Conservation (phyloP, 106 monocot genomes). For the Dendrobium officinale region DNA sequence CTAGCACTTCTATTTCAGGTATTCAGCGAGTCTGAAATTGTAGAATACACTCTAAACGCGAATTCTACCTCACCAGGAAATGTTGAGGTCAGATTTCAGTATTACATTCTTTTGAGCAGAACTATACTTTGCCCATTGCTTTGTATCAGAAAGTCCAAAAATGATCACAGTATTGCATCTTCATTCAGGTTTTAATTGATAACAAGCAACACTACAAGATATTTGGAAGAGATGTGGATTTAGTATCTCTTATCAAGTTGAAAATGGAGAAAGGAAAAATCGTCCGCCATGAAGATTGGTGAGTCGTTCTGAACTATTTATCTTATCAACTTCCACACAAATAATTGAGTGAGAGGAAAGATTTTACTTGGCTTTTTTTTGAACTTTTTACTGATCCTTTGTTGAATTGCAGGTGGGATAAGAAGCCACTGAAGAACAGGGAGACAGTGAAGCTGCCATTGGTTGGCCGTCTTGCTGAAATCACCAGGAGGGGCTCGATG, state of each 20-base stretch:
- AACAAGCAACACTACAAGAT: constrained; percentile 66
- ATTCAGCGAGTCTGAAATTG: constrained; percentile 55
- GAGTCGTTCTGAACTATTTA: neutral
- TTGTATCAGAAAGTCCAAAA: neutral
- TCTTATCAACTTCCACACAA: too few species aligned
- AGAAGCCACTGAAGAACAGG: constrained; percentile 63
- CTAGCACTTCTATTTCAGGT: constrained; percentile 16
- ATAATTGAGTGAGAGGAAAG: too few species aligned
- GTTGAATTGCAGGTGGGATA: constrained; percentile 54
- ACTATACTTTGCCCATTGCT: neutral
- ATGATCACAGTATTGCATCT: neutral
- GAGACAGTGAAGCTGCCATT: constrained; percentile 48
- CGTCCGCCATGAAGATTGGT: constrained; percentile 58
- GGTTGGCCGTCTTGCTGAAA: constrained; percentile 45
- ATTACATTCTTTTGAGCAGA: neutral
- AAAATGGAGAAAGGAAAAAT: constrained; percentile 45
- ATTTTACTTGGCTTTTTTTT: too few species aligned
- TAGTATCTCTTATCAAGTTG: constrained; percentile 46
- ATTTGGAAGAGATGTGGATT: constrained; percentile 40
- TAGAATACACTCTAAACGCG: constrained; percentile 51
- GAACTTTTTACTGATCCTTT: neutral
- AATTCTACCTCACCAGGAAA: constrained; percentile 30
- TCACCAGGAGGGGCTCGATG: constrained; percentile 59
- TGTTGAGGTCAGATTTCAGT: constrained; percentile 30
- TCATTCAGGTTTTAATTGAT: constrained; percentile 49